A percentile compares a stretch with the other conserved stretches of the same genome.
These are phyloP conservation scores for Xylariaceae sp. DNA, from an alignment of 2,329 filamentous ascomycete species.

Conservation along the genomic window DNA sequence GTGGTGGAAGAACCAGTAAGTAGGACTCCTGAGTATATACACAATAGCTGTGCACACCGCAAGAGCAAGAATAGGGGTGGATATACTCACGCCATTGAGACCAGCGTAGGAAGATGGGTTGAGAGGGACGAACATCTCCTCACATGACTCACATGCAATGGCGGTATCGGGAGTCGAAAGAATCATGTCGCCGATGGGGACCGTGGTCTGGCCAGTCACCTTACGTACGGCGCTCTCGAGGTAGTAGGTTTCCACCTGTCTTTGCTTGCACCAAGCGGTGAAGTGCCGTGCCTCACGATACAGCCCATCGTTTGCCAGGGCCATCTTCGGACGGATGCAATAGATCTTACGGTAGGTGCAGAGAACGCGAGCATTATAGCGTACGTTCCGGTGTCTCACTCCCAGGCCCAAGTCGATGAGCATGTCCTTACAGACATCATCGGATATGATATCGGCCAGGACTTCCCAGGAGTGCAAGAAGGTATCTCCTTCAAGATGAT, in stretches of 20 bases:
- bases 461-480: too few species aligned
- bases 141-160: conserved; percentile 53
- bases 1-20: too few species aligned
- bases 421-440: too few species aligned
- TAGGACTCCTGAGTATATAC: neutral
- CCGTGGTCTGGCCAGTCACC: conserved; percentile 36
- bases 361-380: too few species aligned
- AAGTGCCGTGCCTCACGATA: conserved; percentile 55
- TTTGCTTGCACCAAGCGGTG: conserved; percentile 52
- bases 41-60: neutral
- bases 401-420: too few species aligned
- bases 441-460: too few species aligned
- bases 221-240: conserved; percentile 52
- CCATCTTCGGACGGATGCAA: too few species aligned
- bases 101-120: conserved; percentile 20
- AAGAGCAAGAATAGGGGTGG: conserved; percentile 53
- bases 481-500: too few species aligned
- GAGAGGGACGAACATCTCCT: conserved; percentile 57
- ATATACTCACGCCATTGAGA: conserved; percentile 56
- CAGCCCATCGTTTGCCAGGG: too few species aligned
- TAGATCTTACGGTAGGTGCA: too few species aligned
- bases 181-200: conserved; percentile 62
- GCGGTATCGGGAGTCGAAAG: conserved; percentile 51
- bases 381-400: too few species aligned
- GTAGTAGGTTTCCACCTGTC: conserved; percentile 56